Percentiles rank a stretch among this genome's conserved stretches.
These are phyloP conservation scores for Nigrospora oryzae DNA, from an alignment of 2,329 filamentous ascomycete genomes.

Conservation along the genomic window DNA sequence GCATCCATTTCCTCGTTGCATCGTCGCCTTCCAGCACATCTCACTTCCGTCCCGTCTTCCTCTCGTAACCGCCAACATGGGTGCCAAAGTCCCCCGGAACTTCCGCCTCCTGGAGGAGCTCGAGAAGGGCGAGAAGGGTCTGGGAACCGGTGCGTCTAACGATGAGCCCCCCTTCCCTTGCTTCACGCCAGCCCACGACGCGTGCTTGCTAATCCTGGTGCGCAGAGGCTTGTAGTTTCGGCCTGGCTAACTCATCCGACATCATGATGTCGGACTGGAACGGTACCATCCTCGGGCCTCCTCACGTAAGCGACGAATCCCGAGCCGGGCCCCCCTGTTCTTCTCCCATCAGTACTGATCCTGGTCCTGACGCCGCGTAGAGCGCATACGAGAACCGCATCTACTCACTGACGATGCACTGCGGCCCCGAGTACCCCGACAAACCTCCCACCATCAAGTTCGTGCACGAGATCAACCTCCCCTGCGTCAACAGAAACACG, in stretches of 20 bases:
- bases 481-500: constrained; percentile 74
- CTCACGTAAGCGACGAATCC: constrained; percentile 60
- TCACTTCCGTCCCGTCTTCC: background rate
- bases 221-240: constrained; percentile 91
- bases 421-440: constrained; percentile 83
- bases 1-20: background rate
- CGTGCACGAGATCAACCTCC: constrained; percentile 91
- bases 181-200: too few species aligned
- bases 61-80: constrained; percentile 10
- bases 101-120: constrained; percentile 95
- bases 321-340: background rate
- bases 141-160: constrained; percentile 66
- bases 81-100: constrained; percentile 81
- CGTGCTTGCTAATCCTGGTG: background rate
- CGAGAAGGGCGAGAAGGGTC: constrained; percentile 97
- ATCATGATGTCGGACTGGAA: constrained; percentile 98
- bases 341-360: constrained; percentile 1
- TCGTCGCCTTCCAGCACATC: background rate
- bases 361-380: constrained; percentile 30
- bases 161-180: background rate
- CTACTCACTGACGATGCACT: constrained; percentile 96
- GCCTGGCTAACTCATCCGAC: constrained; percentile 87
- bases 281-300: constrained; percentile 91
- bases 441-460: constrained; percentile 85
- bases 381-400: constrained; percentile 98